These are phyloP conservation scores for Neoboletus magnificus DNA, from an alignment of 768 basidiomycete genomes.

Conservation along the genomic window DNA sequence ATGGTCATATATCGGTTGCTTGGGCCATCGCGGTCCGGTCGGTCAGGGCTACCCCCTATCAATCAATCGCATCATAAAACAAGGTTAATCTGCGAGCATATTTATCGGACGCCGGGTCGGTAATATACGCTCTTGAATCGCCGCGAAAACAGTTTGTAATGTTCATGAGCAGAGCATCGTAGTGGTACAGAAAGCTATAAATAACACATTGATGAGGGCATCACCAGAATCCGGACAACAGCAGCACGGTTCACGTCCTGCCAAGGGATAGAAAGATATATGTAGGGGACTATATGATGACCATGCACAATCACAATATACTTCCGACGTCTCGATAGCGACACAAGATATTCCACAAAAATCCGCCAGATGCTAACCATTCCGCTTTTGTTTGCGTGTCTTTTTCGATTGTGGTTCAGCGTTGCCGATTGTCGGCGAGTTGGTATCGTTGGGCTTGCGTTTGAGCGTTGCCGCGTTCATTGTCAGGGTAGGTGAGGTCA, in stretches of 20 bases:
- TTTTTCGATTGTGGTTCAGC: slow-evolving; percentile 50
- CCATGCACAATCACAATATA: slow-evolving; percentile 28
- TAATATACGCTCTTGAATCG: neutral
- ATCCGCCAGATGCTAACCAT: slow-evolving; percentile 39
- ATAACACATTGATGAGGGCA: slow-evolving; percentile 30
- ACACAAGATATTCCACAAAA: slow-evolving; percentile 34
- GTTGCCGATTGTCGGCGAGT: slow-evolving; percentile 51
- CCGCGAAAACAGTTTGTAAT: slow-evolving; percentile 15
- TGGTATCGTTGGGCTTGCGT: slow-evolving; percentile 46
- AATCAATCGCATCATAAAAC: neutral
- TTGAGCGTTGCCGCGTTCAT: slow-evolving; percentile 50
- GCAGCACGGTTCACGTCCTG: slow-evolving; percentile 21
- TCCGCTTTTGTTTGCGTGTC: slow-evolving; percentile 54
- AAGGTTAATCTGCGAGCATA: slow-evolving; percentile 18
- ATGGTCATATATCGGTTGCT: slow-evolving; percentile 11
- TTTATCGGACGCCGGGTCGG: slow-evolving; percentile 5
- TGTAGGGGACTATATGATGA: slow-evolving; percentile 19
- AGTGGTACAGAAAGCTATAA: slow-evolving; percentile 37
- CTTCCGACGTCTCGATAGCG: slow-evolving; percentile 29
- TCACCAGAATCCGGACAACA: slow-evolving; percentile 27
- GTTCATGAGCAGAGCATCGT: slow-evolving; percentile 21
- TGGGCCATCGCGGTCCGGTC: slow-evolving; percentile 1
- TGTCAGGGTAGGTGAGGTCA: slow-evolving; percentile 46
- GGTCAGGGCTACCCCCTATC: neutral
- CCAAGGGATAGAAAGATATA: slow-evolving; percentile 30